Evolutionary conservation across 2,329 filamentous ascomycete species (phyloP), one percentile per base, ranked within the genome.

Genomic region (Ophiocordyceps robertsii): DNA sequence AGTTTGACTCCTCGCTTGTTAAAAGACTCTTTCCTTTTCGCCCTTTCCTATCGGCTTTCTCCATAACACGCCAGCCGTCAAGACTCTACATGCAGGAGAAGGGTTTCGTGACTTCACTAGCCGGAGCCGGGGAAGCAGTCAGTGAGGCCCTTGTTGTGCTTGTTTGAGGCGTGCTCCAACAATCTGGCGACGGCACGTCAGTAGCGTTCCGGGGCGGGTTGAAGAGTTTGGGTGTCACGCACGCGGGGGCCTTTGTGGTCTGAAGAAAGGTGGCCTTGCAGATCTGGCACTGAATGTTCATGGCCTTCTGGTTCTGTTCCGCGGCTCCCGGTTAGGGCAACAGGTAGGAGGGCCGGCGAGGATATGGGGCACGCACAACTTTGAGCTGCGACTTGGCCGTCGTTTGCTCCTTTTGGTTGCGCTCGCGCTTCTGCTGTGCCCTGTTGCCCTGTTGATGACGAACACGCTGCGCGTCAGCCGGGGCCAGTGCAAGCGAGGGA

Each of bases 251-350:
- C 57, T 82, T 81, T 47, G 80, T 82, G 31, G 84, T 89, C 69
- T 82, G 81, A 52, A 88, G 73, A 67, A 89, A 88, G 29, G 82
- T 84, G 53, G 81, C 75, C 65, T 80, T 83, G 81, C 84, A 89
- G 55, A 78, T 69, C 51, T 75, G 66, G 72, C 84, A 89, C 63
- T 85, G 80, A 62, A 88, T 84, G 56, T 75, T 80, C 69, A 79
- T 83, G 46, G 84, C 83, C 52, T 80, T 70, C 53, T 74, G 70
- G 67, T 88, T 88, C 80, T 84, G 50, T 38, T 41, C 6, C 33
- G 16, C 6, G 33, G 12, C 3, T 16, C 31, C 6, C 17, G n/a
- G 14, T 14, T 16, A 17, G 10, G n/a, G 14, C 43, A 3, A 32
- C n/a, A 31, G 5, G 16, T 10, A 36, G 14, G 16, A 14, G n/a